phyloP scores from a whole-genome alignment of 495 filamentous ascomycete genomes.

The Pyrenula aspistea region DNA sequence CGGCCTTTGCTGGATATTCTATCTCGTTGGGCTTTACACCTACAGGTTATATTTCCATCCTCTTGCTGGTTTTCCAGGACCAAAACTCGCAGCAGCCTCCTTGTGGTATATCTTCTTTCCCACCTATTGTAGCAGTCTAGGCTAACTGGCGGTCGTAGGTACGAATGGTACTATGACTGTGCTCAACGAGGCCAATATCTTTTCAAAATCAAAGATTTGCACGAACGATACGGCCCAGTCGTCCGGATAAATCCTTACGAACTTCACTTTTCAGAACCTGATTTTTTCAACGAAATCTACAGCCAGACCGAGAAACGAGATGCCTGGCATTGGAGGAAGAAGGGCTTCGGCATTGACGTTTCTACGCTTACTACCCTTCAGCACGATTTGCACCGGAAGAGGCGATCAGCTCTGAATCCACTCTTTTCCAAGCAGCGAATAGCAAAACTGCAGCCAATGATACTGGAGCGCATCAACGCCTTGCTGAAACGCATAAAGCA shows the following conservation, averaged over 20 bases:
- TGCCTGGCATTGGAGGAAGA: slow-evolving; percentile 3
- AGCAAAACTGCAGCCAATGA: slow-evolving; percentile 17
- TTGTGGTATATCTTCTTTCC: slow-evolving; percentile 20
- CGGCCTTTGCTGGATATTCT: neutral
- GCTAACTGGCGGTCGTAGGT: slow-evolving; percentile 3
- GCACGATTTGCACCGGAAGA: slow-evolving; percentile 25
- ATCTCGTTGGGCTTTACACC: slow-evolving; percentile 1
- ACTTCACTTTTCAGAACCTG: slow-evolving; percentile 21
- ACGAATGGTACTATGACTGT: slow-evolving; percentile 21
- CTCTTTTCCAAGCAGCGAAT: slow-evolving; percentile 30
- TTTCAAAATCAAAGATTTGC: slow-evolving; percentile 12
- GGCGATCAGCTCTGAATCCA: slow-evolving; percentile 21
- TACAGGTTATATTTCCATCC: slow-evolving; percentile 19
- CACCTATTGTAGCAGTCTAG: neutral
- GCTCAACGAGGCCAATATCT: slow-evolving; percentile 8
- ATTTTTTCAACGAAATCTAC: slow-evolving; percentile 19
- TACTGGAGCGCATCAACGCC: slow-evolving; percentile 20
- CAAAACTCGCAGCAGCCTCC: slow-evolving; percentile 17
- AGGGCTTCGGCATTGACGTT: slow-evolving; percentile 2
- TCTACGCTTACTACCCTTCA: slow-evolving; percentile 19
- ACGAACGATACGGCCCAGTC: slow-evolving; percentile 15
- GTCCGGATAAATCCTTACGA: slow-evolving; percentile 19
- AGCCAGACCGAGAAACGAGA: slow-evolving; percentile 15
- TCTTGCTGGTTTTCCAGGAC: slow-evolving; percentile 17
- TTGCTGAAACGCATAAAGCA: slow-evolving; percentile 15